Percentiles rank a stretch among this genome's conserved stretches.
These are phyloP conservation scores for Asterionellopsis glacialis DNA, from an alignment of 108 stramenopile species.

Conservation along the genomic window DNA sequence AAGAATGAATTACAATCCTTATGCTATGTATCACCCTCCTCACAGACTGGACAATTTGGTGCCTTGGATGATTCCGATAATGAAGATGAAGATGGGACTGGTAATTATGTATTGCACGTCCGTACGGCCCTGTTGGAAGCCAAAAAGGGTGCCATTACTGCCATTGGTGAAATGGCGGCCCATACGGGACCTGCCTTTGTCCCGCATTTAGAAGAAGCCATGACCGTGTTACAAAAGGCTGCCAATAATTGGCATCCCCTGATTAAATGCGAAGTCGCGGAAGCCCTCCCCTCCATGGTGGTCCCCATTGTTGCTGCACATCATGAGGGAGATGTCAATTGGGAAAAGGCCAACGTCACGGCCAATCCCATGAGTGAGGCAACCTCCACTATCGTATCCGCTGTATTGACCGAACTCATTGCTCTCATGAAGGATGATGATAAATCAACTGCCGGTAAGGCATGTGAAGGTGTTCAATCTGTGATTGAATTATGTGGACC, in stretches of 20 bases:
- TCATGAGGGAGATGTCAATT: conserved; percentile 73
- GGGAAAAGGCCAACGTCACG: conserved; percentile 80
- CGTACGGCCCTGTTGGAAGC: conserved; percentile 91
- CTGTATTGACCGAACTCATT: conserved; percentile 75
- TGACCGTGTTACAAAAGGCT: conserved; percentile 74
- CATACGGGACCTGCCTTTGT: conserved; percentile 86
- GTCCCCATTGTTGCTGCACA: conserved; percentile 70
- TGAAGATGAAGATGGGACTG: conserved; percentile 75
- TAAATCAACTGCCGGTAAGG: conserved; percentile 80
- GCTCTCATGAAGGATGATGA: conserved; percentile 76
- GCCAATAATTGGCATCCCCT: conserved; percentile 91
- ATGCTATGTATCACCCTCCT: conserved; percentile 11
- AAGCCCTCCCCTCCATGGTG: conserved; percentile 73
- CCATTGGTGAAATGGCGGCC: conserved; percentile 91
- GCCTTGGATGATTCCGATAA: conserved; percentile 89
- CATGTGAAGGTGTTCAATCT: conserved; percentile 84
- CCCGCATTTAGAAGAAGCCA: conserved; percentile 71
- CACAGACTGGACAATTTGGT: conserved; percentile 59
- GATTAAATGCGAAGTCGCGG: conserved; percentile 78
- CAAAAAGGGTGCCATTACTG: conserved; percentile 96
- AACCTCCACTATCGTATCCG: conserved; percentile 59
- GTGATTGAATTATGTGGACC: conserved; percentile 86
- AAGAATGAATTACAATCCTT: conserved; percentile 53
- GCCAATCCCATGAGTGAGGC: conserved; percentile 63
- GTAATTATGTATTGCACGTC: conserved; percentile 82